These are phyloP conservation scores for Flaveria trinervia DNA, from an alignment of 129 eudicot genomes.

Conservation along the genomic window DNA sequence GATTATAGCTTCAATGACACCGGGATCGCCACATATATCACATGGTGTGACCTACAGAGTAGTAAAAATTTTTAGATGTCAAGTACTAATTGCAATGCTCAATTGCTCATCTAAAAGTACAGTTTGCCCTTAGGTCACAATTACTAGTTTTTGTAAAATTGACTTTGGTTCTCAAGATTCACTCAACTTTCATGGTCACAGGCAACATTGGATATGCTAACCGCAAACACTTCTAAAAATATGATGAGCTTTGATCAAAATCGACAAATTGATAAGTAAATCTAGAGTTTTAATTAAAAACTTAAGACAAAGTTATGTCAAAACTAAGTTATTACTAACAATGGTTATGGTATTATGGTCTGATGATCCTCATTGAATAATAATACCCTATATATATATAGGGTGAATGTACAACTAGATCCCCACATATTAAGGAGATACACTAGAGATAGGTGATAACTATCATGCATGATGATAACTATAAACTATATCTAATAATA, in stretches of 20 bases:
- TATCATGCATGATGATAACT: too few relatives aligned
- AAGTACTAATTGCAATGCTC: background rate
- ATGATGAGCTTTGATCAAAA: background rate
- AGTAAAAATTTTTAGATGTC: background rate
- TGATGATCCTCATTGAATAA: too few relatives aligned
- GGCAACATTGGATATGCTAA: background rate
- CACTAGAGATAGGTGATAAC: too few relatives aligned
- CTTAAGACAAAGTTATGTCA: background rate
- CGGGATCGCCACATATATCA: conserved; percentile 61
- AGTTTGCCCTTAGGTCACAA: background rate
- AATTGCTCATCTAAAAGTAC: background rate
- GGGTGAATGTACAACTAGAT: too few relatives aligned
- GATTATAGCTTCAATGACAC: conserved; percentile 40
- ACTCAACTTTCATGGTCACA: conserved; percentile 1
- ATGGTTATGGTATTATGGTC: too few relatives aligned
- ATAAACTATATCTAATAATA: too few relatives aligned
- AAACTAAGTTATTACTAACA: background rate
- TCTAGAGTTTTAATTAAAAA: conserved; percentile 9
- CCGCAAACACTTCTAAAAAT: background rate
- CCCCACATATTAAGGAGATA: too few relatives aligned
- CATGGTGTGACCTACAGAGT: conserved; percentile 48
- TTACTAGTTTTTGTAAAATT: background rate
- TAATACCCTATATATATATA: too few relatives aligned
- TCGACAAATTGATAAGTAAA: background rate
- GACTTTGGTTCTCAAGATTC: background rate